Conservation (phyloP, 2,329 filamentous ascomycete species). For the Aspergillus carbonarius region DNA sequence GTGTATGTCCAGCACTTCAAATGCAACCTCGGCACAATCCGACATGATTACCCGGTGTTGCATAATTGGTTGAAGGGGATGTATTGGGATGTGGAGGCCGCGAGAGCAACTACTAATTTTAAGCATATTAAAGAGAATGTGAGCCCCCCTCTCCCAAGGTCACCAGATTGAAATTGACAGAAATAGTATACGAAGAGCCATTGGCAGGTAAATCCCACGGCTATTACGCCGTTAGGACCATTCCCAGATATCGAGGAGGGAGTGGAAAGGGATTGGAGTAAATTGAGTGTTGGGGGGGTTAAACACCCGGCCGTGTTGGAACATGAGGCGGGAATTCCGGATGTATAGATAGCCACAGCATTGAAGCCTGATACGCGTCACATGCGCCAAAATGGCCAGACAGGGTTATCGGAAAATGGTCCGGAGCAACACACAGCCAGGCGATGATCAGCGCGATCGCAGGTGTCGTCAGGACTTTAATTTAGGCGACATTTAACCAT, state of each 20-base stretch:
- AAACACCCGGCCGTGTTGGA: constrained; percentile 10
- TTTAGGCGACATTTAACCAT: too few relatives aligned
- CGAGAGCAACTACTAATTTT: constrained; percentile 62
- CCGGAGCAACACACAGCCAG: too few relatives aligned
- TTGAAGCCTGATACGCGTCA: too few relatives aligned
- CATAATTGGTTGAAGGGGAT: constrained; percentile 61
- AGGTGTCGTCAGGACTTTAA: too few relatives aligned
- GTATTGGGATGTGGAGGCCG: constrained; percentile 58
- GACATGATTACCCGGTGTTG: constrained; percentile 60
- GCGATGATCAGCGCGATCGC: too few relatives aligned
- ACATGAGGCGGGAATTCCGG: constrained; percentile 4
- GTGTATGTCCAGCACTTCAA: constrained; percentile 68
- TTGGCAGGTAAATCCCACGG: constrained; percentile 58
- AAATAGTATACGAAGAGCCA: constrained; percentile 58
- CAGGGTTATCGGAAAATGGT: too few relatives aligned
- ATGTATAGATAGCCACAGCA: neutral
- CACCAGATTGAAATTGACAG: too few relatives aligned
- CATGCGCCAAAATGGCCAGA: neutral
- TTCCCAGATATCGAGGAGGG: constrained; percentile 58
- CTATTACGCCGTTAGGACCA: constrained; percentile 63
- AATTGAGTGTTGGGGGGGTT: constrained; percentile 38
- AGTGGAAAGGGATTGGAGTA: constrained; percentile 51
- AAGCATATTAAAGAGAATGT: constrained; percentile 66
- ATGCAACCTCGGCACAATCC: constrained; percentile 61
- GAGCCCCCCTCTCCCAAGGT: constrained; percentile 23